Evolutionary conservation across 2,329 filamentous ascomycete species (phyloP).

Genomic region (Colletotrichum paranaense): DNA sequence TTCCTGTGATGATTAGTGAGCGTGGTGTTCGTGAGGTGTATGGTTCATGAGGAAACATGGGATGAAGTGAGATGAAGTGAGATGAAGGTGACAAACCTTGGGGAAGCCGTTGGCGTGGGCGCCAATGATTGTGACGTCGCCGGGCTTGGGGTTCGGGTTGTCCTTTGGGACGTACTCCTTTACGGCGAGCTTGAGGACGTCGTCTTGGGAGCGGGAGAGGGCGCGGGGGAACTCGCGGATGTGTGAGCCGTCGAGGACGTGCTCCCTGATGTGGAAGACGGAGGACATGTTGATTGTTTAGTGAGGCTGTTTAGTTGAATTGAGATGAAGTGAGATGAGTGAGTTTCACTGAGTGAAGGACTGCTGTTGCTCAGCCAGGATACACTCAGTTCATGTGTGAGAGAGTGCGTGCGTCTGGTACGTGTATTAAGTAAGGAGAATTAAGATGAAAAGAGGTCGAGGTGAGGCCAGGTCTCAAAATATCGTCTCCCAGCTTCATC

Average conservation of each 20-base stretch:
- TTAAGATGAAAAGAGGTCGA: neutral
- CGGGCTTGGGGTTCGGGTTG: constrained; percentile 74
- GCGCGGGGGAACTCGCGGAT: constrained; percentile 84
- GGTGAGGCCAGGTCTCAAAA: neutral
- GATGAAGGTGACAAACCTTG: constrained; percentile 67
- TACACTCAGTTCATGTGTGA: neutral
- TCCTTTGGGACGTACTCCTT: constrained; percentile 89
- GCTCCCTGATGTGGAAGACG: constrained; percentile 76
- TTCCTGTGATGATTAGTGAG: constrained; percentile 67
- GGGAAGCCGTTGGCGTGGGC: constrained; percentile 94
- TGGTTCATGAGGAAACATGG: neutral
- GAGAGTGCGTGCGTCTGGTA: neutral
- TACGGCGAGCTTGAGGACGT: constrained; percentile 77
- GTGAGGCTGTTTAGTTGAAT: neutral
- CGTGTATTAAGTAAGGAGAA: neutral
- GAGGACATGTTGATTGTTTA: constrained; percentile 43
- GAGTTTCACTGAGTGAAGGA: neutral
- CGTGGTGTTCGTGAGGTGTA: neutral
- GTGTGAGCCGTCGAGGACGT: constrained; percentile 79
- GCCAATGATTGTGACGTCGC: constrained; percentile 86
- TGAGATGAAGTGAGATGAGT: too few species aligned
- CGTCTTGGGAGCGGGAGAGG: constrained; percentile 78
- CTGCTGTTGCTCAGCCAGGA: neutral
- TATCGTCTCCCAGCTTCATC: neutral
- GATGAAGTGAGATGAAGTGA: constrained; percentile 26